Evolutionary conservation across 768 basidiomycete species (phyloP).

Genomic region (Leccinum sublutescens): DNA sequence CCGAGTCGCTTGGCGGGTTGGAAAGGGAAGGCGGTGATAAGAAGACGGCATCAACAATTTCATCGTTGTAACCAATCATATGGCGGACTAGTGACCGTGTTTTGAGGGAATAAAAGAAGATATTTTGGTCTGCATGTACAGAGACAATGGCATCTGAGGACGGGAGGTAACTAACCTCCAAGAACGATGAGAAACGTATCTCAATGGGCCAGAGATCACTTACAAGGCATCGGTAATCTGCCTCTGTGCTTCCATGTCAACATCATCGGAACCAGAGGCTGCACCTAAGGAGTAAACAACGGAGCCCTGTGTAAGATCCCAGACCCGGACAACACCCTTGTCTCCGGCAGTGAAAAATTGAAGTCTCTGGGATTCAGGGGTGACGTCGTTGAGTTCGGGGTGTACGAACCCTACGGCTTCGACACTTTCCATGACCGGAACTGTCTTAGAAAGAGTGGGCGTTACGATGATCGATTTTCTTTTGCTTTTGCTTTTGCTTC

Average conservation of each 20-base stretch:
- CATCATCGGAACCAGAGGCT: constrained; percentile 33
- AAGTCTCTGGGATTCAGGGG: constrained; percentile 37
- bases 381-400: constrained; percentile 45
- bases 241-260: constrained; percentile 72
- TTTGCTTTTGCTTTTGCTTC: constrained; percentile 31
- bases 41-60: constrained; percentile 89
- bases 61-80: constrained; percentile 96
- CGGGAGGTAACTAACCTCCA: constrained; percentile 60
- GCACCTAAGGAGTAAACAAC: constrained; percentile 58
- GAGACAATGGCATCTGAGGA: constrained; percentile 67
- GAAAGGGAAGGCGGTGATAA: constrained; percentile 46
- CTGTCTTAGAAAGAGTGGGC: constrained; percentile 71
- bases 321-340: constrained; percentile 80
- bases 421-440: constrained; percentile 80
- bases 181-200: constrained; percentile 17
- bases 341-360: constrained; percentile 90
- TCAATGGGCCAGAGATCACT: constrained; percentile 33
- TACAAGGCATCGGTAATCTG: constrained; percentile 85
- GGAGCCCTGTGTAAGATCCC: constrained; percentile 72
- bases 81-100: constrained; percentile 68
- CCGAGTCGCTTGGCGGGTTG: constrained; percentile 11
- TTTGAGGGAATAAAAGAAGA: constrained; percentile 83
- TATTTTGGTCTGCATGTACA: constrained; percentile 95
- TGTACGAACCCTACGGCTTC: constrained; percentile 79
- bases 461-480: constrained; percentile 45